Evolutionary conservation across 192 early-diverging fungal species (phyloP), one percentile per base, ranked within the genome.

Genomic region (Coemansia sp.): DNA sequence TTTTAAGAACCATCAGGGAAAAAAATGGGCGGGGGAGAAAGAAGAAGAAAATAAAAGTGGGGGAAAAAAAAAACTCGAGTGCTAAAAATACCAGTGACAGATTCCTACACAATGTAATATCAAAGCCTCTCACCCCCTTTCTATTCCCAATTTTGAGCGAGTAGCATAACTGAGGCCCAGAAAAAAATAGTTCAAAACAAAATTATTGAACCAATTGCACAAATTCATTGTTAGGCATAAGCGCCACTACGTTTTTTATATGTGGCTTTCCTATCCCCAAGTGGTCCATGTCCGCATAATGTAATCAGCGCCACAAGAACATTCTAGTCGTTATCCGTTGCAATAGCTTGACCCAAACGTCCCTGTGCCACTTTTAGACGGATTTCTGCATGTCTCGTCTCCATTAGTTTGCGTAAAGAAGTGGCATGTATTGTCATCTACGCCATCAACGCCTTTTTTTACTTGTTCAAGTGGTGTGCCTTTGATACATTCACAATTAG

Each of bases 121-220:
- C 23, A 53, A 53, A 53, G 50, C 50, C 50, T 30, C 50, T 7
- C 40, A n/a, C n/a, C n/a, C 23, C 6, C 13, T 30, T 53, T 10
- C n/a, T n/a, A n/a, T 30, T 53, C n/a, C 50, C 23, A 11, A 28
- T 11, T 33, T 7, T n/a, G 50, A 3, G 50, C 4, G 46, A 21
- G 46, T n/a, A 21, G 28, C 53, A 57, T 57, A 57, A 57, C 53
- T 33, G 53, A 33, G 30, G 30, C 32, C n/a, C n/a, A n/a, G 13
- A 57, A 44, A 13, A 44, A 16, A 46, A 46, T n/a, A n/a, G 14
- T 19, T 49, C 46, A 49, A n/a, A 49, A 49, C 46, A 49, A 49
- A 49, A 21, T 17, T 23, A 7, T 11, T 35, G 6, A 17, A 33
- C 16, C 53, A 33, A 57, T 57, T 33, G 53, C 53, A 57, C 35